These are phyloP conservation scores for Candida loeiensis DNA, from an alignment of 805 yeast species.

Conservation along the genomic window DNA sequence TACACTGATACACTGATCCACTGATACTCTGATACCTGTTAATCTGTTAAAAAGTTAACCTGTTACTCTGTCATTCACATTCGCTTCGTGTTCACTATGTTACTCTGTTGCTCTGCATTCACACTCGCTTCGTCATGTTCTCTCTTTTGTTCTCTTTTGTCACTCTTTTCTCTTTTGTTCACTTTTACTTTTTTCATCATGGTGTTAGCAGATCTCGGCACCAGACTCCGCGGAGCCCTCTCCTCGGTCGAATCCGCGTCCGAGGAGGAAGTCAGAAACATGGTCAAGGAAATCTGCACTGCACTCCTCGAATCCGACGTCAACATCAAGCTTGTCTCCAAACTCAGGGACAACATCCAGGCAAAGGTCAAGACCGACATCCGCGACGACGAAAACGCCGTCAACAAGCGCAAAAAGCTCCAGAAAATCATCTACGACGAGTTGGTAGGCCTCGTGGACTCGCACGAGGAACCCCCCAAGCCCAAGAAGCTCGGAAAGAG, in stretches of 20 bases:
- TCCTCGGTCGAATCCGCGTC: conserved; percentile 40
- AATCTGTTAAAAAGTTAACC: no score
- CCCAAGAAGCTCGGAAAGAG: conserved; percentile 69
- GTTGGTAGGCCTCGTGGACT: conserved; percentile 80
- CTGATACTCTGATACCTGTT: no score
- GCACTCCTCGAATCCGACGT: conserved; percentile 95
- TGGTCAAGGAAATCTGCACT: conserved; percentile 84
- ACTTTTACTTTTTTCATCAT: conserved; percentile 15
- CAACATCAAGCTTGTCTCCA: conserved; percentile 77
- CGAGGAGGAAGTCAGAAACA: conserved; percentile 36
- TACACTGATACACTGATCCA: no score
- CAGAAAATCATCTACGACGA: conserved; percentile 96
- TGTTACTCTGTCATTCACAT: not conserved
- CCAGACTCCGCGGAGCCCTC: conserved; percentile 40
- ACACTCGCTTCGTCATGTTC: no score
- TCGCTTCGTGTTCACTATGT: no score
- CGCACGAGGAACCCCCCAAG: conserved; percentile 58
- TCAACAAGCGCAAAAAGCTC: conserved; percentile 70
- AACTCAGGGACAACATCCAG: conserved; percentile 59
- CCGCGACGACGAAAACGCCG: conserved; percentile 48
- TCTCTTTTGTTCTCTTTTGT: not conserved
- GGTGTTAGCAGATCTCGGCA: conserved; percentile 47
- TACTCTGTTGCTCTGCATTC: no score
- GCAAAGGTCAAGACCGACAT: conserved; percentile 52
- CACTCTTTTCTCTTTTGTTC: not conserved